Evolutionary conservation across 2,329 filamentous ascomycete genomes (phyloP).

Genomic region (Clonostachys rhizophaga): DNA sequence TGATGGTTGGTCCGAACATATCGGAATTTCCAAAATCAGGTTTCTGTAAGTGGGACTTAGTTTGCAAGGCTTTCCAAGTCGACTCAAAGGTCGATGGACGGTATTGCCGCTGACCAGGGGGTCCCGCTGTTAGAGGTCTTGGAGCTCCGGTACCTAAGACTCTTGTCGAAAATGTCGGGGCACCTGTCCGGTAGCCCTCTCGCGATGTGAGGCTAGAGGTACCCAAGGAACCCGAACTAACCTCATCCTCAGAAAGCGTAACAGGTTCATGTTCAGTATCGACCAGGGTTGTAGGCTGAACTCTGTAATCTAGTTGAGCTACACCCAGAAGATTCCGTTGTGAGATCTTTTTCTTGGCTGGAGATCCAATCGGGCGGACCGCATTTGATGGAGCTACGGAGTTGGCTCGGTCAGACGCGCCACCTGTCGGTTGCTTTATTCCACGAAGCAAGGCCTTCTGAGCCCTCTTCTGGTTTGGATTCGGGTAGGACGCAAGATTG

Average conservation of each 20-base stretch:
- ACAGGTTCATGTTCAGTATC: too few relatives aligned
- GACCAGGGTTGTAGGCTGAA: too few relatives aligned
- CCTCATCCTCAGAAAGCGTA: too few relatives aligned
- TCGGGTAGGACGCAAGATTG: conserved; percentile 51
- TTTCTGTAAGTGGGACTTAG: neutral
- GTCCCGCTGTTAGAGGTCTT: conserved; percentile 48
- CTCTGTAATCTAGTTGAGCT: too few relatives aligned
- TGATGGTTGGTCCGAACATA: too few relatives aligned
- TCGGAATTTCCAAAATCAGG: too few relatives aligned
- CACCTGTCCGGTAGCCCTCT: too few relatives aligned
- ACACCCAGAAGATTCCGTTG: neutral
- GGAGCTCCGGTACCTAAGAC: conserved; percentile 29
- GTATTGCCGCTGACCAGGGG: conserved; percentile 47
- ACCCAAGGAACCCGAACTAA: too few relatives aligned
- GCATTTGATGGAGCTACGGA: neutral
- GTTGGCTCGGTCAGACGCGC: neutral
- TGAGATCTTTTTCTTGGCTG: conserved; percentile 1
- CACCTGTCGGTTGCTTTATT: conserved; percentile 1
- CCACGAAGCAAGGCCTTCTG: conserved; percentile 32
- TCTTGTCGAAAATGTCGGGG: neutral
- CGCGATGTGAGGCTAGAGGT: too few relatives aligned
- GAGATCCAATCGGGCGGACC: neutral
- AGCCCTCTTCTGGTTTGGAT: conserved; percentile 47
- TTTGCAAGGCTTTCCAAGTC: conserved; percentile 24
- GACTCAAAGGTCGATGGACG: conserved; percentile 36